Base-by-base conservation (phyloP, 2,329 filamentous ascomycete species). In the Fusarium beomiforme region DNA sequence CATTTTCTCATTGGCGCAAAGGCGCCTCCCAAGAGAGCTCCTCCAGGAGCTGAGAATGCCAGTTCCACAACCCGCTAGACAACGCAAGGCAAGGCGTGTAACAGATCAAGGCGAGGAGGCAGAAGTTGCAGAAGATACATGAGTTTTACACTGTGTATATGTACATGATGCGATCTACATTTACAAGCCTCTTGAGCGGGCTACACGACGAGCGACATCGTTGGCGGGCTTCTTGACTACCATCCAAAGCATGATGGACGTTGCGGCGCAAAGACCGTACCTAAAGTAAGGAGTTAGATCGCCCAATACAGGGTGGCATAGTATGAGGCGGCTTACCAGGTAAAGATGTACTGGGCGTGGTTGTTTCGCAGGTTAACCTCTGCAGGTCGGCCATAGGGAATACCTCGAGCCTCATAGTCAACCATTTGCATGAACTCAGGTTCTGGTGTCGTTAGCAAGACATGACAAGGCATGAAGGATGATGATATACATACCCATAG, bases 261-360 rank as follows among this genome's bases (percentile, higher is more conserved):
- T 99, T 62, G 95, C 95, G 42, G 92, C 81, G 62, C 90, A 92
- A 70, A 97, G 87, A 69, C 92, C 93, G 79, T 97, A 98, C 94
- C 94, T 97, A 37, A 51, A 59, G 54, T 21, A 36, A 55, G 13
- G 47, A 23, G 33, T 53, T 33, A 66, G 54, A 54, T 43, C 8
- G 14, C 34, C 8, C 23, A 26, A 33, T 17, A 23, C 36, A 17
- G 8, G 23, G 47, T 26, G 33, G 17, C 29, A 47, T 21, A 46
- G 24, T 29, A 41, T 29, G 43, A 51, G 34, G 42, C 42, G 82
- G 82, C 90, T 78, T 89, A 98, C 96, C 96, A 99, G 73, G 96
- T 99, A 81, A 98, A 96, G 75, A 99, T 99, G 82, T 99, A 99
- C 85, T 98, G 96, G 71, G 93, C 91, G 82, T 99, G 96, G 82